Conservation (phyloP, 2,329 filamentous ascomycete genomes). For the Exophiala dermatitidis region DNA sequence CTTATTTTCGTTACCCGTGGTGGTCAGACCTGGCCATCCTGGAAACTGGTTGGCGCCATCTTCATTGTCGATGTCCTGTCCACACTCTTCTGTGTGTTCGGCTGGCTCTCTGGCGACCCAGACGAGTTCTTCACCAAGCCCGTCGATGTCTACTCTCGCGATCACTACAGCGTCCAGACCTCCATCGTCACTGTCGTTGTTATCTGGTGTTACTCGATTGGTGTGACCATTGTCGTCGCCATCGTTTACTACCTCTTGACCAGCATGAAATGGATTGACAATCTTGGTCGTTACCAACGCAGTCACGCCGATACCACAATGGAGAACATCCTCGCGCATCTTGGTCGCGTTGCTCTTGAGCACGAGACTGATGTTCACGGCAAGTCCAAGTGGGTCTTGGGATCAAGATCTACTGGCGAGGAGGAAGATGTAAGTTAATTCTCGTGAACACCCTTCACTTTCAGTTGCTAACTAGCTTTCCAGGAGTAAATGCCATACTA, state of each 20-base stretch:
- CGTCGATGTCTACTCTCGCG: slow-evolving; percentile 9
- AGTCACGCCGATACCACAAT: slow-evolving; percentile 47
- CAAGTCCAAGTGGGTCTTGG: slow-evolving; percentile 40
- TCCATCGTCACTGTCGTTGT: slow-evolving; percentile 49
- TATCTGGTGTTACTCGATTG: slow-evolving; percentile 48
- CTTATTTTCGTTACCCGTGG: slow-evolving; percentile 94
- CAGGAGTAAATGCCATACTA: slow-evolving; percentile 6
- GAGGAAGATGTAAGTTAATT: slow-evolving; percentile 33
- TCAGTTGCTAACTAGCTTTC: neutral
- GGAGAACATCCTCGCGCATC: slow-evolving; percentile 48
- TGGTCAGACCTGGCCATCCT: slow-evolving; percentile 65
- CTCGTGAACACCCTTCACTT: slow-evolving; percentile 15
- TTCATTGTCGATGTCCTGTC: slow-evolving; percentile 63
- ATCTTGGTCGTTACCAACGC: slow-evolving; percentile 47
- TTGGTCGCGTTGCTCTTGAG: slow-evolving; percentile 47
- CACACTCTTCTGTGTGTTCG: slow-evolving; percentile 68
- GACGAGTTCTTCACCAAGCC: slow-evolving; percentile 37
- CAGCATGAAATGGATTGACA: slow-evolving; percentile 41
- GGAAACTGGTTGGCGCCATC: slow-evolving; percentile 66
- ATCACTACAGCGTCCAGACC: slow-evolving; percentile 29
- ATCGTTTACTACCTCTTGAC: slow-evolving; percentile 47
- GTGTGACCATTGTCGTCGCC: slow-evolving; percentile 47
- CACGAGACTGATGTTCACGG: slow-evolving; percentile 43
- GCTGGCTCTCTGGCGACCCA: slow-evolving; percentile 58
- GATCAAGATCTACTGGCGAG: slow-evolving; percentile 37